Conservation (phyloP, 2,329 filamentous ascomycete genomes). For the Fusarium oligoseptatum region DNA sequence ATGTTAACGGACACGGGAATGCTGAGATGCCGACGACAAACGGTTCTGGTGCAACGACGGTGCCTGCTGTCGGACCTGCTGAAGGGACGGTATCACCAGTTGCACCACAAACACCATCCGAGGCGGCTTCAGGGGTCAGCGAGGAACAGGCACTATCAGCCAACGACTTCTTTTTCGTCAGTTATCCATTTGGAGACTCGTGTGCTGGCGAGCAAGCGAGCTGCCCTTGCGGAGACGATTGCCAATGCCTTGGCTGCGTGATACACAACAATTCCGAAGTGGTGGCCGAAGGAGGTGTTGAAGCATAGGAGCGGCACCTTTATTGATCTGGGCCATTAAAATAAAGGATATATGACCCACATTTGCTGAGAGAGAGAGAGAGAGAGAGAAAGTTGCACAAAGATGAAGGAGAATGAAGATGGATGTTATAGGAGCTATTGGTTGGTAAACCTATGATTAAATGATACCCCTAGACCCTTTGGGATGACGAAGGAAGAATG, state of each 20-base stretch:
- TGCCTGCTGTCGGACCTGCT: conserved; percentile 18
- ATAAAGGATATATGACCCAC: not conserved
- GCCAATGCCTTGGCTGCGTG: conserved; percentile 68
- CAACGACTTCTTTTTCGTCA: conserved; percentile 71
- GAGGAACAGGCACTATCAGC: conserved; percentile 67
- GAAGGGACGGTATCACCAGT: conserved; percentile 54
- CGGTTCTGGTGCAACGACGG: conserved; percentile 36
- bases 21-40: conserved; percentile 37
- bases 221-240: conserved; percentile 72
- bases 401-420: not conserved
- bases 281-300: conserved; percentile 7
- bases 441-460: conserved; percentile 12
- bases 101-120: conserved; percentile 61
- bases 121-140: conserved; percentile 57
- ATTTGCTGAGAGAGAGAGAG: not conserved
- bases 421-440: not conserved
- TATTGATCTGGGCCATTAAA: not conserved
- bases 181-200: conserved; percentile 62
- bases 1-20: conserved; percentile 43
- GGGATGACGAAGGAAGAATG: conserved; percentile 4
- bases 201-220: conserved; percentile 64
- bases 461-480: conserved; percentile 37
- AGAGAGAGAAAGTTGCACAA: not conserved
- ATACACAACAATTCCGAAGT: conserved; percentile 60
- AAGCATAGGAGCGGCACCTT: conserved; percentile 11